Evolutionary conservation across 768 basidiomycete species (phyloP).

Genomic region (Russula earlei): DNA sequence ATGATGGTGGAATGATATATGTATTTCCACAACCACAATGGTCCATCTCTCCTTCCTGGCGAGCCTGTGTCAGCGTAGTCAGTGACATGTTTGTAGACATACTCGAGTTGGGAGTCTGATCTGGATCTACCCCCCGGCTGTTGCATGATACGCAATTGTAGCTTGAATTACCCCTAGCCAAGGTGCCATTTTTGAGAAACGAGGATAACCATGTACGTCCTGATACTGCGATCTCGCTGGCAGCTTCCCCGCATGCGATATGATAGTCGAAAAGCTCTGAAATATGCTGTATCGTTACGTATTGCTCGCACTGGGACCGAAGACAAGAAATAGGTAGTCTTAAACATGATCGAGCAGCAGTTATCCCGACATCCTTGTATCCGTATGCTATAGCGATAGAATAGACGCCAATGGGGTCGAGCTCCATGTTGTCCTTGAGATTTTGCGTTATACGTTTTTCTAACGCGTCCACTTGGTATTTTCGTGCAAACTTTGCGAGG

Average conservation of each 20-base stretch:
- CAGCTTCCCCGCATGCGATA: background rate
- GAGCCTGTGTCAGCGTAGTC: background rate
- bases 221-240: background rate
- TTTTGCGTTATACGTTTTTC: background rate
- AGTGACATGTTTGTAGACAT: background rate
- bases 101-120: background rate
- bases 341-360: slow-evolving; percentile 1
- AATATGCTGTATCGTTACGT: background rate
- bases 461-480: slow-evolving; percentile 10
- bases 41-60: background rate
- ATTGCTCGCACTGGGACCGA: background rate
- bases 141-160: background rate
- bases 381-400: background rate
- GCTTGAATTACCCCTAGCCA: background rate
- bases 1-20: background rate
- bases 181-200: background rate
- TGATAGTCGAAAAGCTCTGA: background rate
- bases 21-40: background rate
- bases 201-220: background rate
- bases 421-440: background rate
- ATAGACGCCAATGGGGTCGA: slow-evolving; percentile 13
- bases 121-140: background rate
- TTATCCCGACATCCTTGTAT: background rate
- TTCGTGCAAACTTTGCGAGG: slow-evolving; percentile 8
- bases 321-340: background rate